phyloP scores from a whole-genome alignment of 2,329 filamentous ascomycete species.

The Hypoxylon rubiginosum region DNA sequence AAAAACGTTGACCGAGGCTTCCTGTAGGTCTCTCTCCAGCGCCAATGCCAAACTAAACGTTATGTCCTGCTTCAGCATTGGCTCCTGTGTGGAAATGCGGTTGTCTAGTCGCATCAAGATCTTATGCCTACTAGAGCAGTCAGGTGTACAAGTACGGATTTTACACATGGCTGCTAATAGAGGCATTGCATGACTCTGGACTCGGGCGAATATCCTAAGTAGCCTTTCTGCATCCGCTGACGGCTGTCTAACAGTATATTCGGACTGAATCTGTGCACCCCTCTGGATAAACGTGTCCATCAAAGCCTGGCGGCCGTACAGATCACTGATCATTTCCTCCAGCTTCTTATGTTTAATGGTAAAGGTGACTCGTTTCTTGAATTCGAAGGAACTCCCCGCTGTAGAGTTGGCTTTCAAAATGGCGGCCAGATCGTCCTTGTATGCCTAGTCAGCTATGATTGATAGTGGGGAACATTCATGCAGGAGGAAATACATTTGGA shows the following conservation, averaged over 20 bases:
- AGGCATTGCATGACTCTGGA: conserved; percentile 10
- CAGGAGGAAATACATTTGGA: background rate
- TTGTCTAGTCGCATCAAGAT: conserved; percentile 20
- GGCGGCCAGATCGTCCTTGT: background rate
- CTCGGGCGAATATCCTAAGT: conserved; percentile 2
- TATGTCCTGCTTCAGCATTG: background rate
- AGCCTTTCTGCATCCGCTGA: conserved; percentile 9
- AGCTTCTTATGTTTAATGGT: background rate
- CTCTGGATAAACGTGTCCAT: no score
- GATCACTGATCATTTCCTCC: background rate
- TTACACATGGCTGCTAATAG: conserved; percentile 19
- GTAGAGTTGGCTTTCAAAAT: background rate
- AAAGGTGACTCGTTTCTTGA: background rate
- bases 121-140: conserved; percentile 12
- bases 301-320: no score
- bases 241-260: background rate
- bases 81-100: conserved; percentile 2
- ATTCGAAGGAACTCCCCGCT: background rate
- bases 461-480: background rate
- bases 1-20: conserved; percentile 7
- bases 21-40: background rate
- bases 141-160: conserved; percentile 7
- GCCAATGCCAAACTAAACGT: conserved; percentile 14
- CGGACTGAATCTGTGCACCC: no score
- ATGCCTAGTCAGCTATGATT: background rate